Percentiles rank a stretch among this genome's conserved stretches.
Conservation (phyloP, 495 filamentous ascomycete species). For the Xylaria telfairii region DNA sequence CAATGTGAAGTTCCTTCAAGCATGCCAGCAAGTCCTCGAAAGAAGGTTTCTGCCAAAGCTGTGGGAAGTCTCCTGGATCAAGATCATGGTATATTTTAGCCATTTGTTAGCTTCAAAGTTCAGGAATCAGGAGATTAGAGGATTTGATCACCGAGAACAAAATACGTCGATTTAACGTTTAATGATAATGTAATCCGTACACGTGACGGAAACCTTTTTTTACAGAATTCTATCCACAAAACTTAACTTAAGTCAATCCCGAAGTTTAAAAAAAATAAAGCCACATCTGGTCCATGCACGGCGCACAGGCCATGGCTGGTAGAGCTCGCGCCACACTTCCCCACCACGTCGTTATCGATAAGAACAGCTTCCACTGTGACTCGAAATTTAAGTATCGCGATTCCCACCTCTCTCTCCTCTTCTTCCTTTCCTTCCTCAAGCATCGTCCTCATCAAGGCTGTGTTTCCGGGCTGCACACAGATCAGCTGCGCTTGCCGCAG, state of each 20-base stretch:
- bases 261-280: not conserved
- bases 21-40: conserved; percentile 43
- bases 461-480: conserved; percentile 99
- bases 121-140: not conserved
- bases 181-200: not conserved
- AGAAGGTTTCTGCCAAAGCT: conserved; percentile 54
- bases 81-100: not conserved
- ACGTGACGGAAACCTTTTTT: not conserved
- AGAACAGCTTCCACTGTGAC: conserved; percentile 33
- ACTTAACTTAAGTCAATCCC: too few relatives aligned
- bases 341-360: conserved; percentile 38
- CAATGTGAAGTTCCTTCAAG: conserved; percentile 46
- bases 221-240: too few relatives aligned
- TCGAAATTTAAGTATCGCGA: conserved; percentile 31
- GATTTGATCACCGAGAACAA: conserved; percentile 28
- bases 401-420: conserved; percentile 31
- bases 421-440: conserved; percentile 60
- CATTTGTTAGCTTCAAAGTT: not conserved
- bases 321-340: conserved; percentile 28
- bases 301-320: not conserved
- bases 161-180: conserved; percentile 26
- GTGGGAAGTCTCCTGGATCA: conserved; percentile 43
- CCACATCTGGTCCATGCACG: not conserved
- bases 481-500: conserved; percentile 52
- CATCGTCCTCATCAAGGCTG: conserved; percentile 95